Conservation (phyloP, 371 early-diverging fungal genomes). For the Zychaea mexicana region DNA sequence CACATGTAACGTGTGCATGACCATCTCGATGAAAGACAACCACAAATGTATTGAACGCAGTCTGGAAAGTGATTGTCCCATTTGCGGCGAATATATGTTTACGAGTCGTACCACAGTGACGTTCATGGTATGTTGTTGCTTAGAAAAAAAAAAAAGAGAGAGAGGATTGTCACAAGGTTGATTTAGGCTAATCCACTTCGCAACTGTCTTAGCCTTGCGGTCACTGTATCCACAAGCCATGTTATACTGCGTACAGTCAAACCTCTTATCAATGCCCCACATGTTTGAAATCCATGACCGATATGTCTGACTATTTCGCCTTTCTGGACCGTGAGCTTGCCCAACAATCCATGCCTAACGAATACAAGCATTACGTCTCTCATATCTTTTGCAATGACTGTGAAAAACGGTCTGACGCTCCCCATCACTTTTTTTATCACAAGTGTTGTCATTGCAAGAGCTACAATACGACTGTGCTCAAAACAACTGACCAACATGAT, state of each 20-base stretch:
- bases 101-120: constrained; percentile 79
- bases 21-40: constrained; percentile 64
- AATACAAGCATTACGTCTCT: constrained; percentile 73
- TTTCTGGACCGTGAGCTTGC: constrained; percentile 82
- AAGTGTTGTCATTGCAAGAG: constrained; percentile 88
- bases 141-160: background rate
- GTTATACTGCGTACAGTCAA: constrained; percentile 80
- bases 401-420: constrained; percentile 75
- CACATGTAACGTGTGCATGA: constrained; percentile 93
- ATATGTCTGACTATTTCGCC: constrained; percentile 82
- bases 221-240: constrained; percentile 92
- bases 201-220: constrained; percentile 77
- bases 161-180: too few species aligned
- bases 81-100: constrained; percentile 97
- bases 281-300: constrained; percentile 89
- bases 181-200: too few species aligned
- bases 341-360: constrained; percentile 86
- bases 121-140: constrained; percentile 73
- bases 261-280: constrained; percentile 96
- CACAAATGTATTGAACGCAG: constrained; percentile 95
- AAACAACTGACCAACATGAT: background rate
- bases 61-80: constrained; percentile 92
- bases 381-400: constrained; percentile 96
- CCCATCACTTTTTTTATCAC: constrained; percentile 94
- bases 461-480: constrained; percentile 90